phyloP scores from a whole-genome alignment of 352 stramenopile species.

The Elongisporangium senticosum region DNA sequence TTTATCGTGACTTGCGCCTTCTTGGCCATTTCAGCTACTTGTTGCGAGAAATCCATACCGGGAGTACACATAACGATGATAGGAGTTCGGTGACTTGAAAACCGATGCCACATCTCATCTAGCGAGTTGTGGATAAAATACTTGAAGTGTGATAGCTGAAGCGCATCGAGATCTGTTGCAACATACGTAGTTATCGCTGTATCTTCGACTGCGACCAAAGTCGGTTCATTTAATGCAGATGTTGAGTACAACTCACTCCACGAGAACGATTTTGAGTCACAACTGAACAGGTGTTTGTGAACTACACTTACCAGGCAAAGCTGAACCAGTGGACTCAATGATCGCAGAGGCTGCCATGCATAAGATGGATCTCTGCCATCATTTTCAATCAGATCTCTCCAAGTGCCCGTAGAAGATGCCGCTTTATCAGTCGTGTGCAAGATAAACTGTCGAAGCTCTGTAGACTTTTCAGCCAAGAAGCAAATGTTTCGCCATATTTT shows the following conservation, averaged over 20 bases:
- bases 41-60: conserved; percentile 31
- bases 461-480: conserved; percentile 21
- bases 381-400: conserved; percentile 15
- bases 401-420: conserved; percentile 4
- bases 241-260: neutral
- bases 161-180: neutral
- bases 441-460: conserved; percentile 22
- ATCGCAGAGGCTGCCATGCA: neutral
- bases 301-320: conserved; percentile 23
- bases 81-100: conserved; percentile 26
- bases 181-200: neutral
- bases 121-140: conserved; percentile 1
- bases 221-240: neutral
- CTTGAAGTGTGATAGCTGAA: neutral
- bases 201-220: neutral
- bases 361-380: neutral
- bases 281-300: conserved; percentile 17
- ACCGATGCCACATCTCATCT: conserved; percentile 25
- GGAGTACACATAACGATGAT: conserved; percentile 21
- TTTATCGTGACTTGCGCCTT: conserved; percentile 31
- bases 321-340: conserved; percentile 9
- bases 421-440: conserved; percentile 9
- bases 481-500: conserved; percentile 22
- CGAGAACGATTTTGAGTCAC: conserved; percentile 25
- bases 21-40: conserved; percentile 22